Base-by-base conservation (phyloP, 129 eudicot species). In the Apium graveolens region DNA sequence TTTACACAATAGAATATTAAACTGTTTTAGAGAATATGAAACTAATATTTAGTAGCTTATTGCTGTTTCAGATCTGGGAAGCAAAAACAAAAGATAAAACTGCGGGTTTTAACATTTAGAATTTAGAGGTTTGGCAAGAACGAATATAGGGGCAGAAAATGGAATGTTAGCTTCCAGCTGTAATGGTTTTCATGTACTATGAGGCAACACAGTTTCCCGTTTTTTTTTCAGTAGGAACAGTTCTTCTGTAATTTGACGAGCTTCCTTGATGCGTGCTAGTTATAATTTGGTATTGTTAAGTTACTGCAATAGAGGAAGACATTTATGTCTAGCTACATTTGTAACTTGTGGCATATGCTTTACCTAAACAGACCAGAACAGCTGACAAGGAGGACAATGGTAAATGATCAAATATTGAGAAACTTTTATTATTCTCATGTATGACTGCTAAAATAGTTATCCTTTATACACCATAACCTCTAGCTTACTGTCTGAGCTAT, bases 401-500 rank as follows among this genome's bases (percentile, higher is more conserved):
- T 5, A 29, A 65, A 65, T 65, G 21, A 2, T 11, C 20, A 29
- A 29, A 12, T 10, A 4, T 65, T 29, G 71, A 65, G 18, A 31
- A 32, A 12, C 41, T 65, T 31, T 66, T 31, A 32, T 66, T 66
- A 27, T 31, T 66, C 72, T 31, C 39, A 32, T 65, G 38, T 10
- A 65, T 29, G 5, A 31, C 71, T 27, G 35, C 38, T 65, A 31
- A 65, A 4, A 31, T 27, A 55, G 7, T 55, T 0, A 55, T 27
- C 70, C 72, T 66, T 32, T 16, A 31, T 66, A 66, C 39, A n/a
- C 11, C 37, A 63, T 12, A 16, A 66, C 9, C 13, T 66, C 72
- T 66, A 66, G 39, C 72, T 66, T 66, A 66, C 39, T 60, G 39
- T 14, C 39, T 27, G 72, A 66, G 72, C 39, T 66, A 66, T 66